These are phyloP conservation scores for Trypanosoma brucei DNA, from an alignment of 208 protist genomes.

Conservation along the genomic window DNA sequence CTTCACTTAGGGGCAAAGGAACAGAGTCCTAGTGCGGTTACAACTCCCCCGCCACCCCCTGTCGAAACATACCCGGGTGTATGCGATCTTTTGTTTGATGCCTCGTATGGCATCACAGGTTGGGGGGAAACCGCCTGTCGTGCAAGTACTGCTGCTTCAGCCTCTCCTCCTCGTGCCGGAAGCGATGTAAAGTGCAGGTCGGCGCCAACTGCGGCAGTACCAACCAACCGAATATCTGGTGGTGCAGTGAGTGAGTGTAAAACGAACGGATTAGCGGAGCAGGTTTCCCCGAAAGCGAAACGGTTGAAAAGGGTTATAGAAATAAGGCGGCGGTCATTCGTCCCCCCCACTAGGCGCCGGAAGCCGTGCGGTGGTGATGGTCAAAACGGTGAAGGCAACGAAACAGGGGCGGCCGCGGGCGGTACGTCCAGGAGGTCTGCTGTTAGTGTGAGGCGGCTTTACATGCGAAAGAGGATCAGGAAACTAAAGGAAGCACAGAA, in stretches of 20 bases:
- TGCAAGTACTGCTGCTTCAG: not conserved
- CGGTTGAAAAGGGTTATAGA: constrained; percentile 10
- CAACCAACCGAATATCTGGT: not conserved
- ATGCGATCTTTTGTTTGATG: not conserved
- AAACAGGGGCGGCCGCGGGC: constrained; percentile 10
- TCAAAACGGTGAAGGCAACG: constrained; percentile 10
- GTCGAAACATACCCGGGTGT: not conserved
- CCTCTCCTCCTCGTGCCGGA: not conserved
- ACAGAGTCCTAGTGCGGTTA: not conserved
- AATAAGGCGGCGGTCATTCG: constrained; percentile 3
- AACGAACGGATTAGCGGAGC: not conserved
- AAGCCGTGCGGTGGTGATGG: constrained; percentile 6
- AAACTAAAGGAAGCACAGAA: constrained; percentile 31
- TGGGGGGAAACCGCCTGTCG: constrained; percentile 17
- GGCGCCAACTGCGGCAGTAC: not conserved
- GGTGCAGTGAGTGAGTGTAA: constrained; percentile 5
- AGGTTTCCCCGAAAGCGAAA: not conserved
- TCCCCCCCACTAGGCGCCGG: constrained; percentile 7
- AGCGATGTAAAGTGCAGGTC: not conserved
- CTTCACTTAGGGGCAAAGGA: constrained; percentile 2
- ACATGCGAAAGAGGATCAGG: constrained; percentile 39
- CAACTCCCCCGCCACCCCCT: not conserved
- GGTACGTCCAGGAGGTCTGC: constrained; percentile 26
- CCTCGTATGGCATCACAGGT: constrained; percentile 19
- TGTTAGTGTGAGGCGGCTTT: constrained; percentile 18